These are phyloP conservation scores for Luzula sylvatica DNA, from an alignment of 176 grass and related monocot species.

Conservation along the genomic window DNA sequence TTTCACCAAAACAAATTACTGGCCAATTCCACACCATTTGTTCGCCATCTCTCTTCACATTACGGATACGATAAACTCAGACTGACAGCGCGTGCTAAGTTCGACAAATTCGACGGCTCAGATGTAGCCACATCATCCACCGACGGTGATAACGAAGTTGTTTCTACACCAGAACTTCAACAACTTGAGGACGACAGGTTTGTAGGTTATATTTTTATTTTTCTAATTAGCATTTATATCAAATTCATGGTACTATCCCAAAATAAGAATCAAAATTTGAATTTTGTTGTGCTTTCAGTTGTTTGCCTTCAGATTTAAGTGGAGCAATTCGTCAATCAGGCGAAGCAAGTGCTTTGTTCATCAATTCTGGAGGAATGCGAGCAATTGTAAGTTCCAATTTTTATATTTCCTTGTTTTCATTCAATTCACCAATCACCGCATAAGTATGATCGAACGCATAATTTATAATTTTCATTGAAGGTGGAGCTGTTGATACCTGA, in stretches of 20 bases:
- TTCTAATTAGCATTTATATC: background rate
- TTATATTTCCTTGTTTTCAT: background rate
- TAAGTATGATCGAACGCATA: background rate
- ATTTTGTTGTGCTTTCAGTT: conserved; percentile 26
- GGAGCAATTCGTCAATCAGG: conserved; percentile 68
- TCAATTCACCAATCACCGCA: background rate
- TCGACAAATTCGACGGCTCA: conserved; percentile 65
- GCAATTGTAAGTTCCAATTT: conserved; percentile 39
- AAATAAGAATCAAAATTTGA: too few relatives aligned
- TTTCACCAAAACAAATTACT: background rate
- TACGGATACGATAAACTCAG: conserved; percentile 1
- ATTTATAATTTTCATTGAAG: conserved; percentile 25
- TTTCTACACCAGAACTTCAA: background rate
- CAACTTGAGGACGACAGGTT: conserved; percentile 55
- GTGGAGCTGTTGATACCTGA: conserved; percentile 89
- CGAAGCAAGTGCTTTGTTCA: conserved; percentile 53
- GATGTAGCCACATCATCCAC: conserved; percentile 16
- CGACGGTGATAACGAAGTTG: background rate
- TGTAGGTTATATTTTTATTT: background rate
- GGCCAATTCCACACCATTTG: background rate
- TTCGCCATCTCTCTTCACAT: background rate
- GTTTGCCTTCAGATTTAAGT: conserved; percentile 57
- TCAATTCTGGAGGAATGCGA: conserved; percentile 60
- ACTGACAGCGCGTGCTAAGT: conserved; percentile 37
- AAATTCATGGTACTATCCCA: too few relatives aligned